These are phyloP conservation scores for Dactylella cylindrospora DNA, from an alignment of 2,329 filamentous ascomycete genomes.

Conservation along the genomic window DNA sequence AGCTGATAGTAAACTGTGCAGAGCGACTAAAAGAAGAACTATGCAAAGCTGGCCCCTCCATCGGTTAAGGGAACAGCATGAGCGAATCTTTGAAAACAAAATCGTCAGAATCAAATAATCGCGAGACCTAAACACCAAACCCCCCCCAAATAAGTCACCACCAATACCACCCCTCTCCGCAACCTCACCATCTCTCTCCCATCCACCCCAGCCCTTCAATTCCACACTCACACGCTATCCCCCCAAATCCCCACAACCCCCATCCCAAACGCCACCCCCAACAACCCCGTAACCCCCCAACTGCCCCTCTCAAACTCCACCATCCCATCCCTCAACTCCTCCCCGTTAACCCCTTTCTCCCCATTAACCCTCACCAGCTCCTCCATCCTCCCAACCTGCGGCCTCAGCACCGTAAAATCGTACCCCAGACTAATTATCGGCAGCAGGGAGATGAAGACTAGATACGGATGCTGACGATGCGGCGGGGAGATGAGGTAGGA, in stretches of 20 bases:
- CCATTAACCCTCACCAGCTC: slow-evolving; percentile 26
- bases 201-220: too few species aligned
- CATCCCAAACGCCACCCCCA: slow-evolving; percentile 21
- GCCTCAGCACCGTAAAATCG: slow-evolving; percentile 3
- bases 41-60: too few species aligned
- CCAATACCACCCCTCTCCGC: too few species aligned
- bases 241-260: slow-evolving; percentile 34
- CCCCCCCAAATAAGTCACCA: too few species aligned
- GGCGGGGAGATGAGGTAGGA: slow-evolving; percentile 28
- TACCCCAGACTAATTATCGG: slow-evolving; percentile 19
- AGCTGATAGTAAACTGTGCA: too few species aligned
- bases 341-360: slow-evolving; percentile 29
- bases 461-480: slow-evolving; percentile 19
- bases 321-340: slow-evolving; percentile 32
- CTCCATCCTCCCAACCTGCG: slow-evolving; percentile 12
- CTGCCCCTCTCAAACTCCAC: slow-evolving; percentile 24
- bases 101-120: too few species aligned
- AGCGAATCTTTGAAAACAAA: too few species aligned
- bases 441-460: slow-evolving; percentile 14
- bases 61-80: too few species aligned
- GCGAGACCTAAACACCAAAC: too few species aligned
- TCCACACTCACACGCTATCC: too few species aligned
- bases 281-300: slow-evolving; percentile 22
- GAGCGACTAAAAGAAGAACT: too few species aligned
- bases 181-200: too few species aligned